Conservation (phyloP, 352 stramenopile genomes). For the Phytopythium boreale region DNA sequence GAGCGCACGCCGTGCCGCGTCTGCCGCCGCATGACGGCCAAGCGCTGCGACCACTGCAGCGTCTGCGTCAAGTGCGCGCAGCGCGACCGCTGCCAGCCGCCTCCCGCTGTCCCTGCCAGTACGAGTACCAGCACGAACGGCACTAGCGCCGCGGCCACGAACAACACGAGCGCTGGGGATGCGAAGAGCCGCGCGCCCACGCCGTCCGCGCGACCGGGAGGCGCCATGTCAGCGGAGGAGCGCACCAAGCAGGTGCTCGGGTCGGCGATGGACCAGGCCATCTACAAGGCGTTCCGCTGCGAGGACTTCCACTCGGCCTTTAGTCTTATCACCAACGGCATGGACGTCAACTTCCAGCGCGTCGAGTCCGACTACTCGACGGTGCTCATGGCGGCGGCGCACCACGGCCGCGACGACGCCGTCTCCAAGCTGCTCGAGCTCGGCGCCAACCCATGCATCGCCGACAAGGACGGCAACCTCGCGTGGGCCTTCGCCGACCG, state of each 20-base stretch:
- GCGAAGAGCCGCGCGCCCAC: constrained; percentile 10
- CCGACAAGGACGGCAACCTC: constrained; percentile 47
- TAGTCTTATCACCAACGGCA: constrained; percentile 75
- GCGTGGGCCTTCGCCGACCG: constrained; percentile 74
- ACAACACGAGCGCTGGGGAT: constrained; percentile 9
- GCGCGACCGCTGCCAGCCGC: constrained; percentile 53
- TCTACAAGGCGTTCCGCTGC: constrained; percentile 73
- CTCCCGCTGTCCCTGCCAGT: background rate
- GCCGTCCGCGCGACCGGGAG: constrained; percentile 8
- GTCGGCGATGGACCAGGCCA: constrained; percentile 79
- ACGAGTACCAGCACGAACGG: background rate
- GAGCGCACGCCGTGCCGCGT: constrained; percentile 59
- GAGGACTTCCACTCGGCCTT: constrained; percentile 83
- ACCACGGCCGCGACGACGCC: constrained; percentile 78
- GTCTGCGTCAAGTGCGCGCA: constrained; percentile 75
- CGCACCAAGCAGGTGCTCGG: constrained; percentile 75
- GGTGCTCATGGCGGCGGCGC: constrained; percentile 73
- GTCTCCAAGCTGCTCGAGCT: constrained; percentile 57
- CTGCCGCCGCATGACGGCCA: constrained; percentile 74
- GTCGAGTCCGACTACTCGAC: constrained; percentile 73
- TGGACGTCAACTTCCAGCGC: constrained; percentile 86
- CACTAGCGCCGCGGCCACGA: background rate
- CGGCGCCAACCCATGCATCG: constrained; percentile 60
- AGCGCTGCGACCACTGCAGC: constrained; percentile 64
- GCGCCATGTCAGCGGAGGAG: constrained; percentile 55